Base-by-base conservation (phyloP, 164 flowering plant genomes). In the Aristolochia fimbriata region DNA sequence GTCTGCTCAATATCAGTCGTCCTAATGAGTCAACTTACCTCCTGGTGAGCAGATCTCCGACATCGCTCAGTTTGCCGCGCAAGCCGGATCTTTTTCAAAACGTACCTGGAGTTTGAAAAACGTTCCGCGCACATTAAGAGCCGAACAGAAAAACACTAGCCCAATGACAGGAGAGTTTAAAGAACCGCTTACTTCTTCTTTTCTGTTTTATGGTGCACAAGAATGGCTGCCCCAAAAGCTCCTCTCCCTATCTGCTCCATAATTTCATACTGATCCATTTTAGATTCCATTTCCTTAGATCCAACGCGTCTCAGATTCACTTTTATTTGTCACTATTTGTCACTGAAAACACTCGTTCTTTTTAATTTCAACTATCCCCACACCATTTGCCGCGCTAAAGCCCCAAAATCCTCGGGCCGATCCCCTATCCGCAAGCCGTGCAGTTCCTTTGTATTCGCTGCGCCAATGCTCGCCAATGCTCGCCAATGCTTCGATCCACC, bases 221-320 rank as follows among this genome's bases (percentile, higher is more conserved):
- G 88, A 74, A 92, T 92, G 55, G 98, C 97, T 1, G 98, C 98
- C 11, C 98, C 98, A 56, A 92, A 92, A 16, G 98, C 98, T 0
- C 98, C 98, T 13, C 97, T 84, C 2, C 98, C 98, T 75, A 92
- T 86, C 84, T 87, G 98, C 80, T 92, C 98, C 98, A 92, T 87
- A 69, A 92, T 74, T 84, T 92, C 98, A 60, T 92, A 92, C 63
- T 89, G 96, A 76, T 92, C 98, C 98, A 92, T 92, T 53, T 83
- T 70, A 10, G 98, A 92, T 72, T 86, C 96, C 93, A 86, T 81
- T 33, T 7, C 64, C 13, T 62, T 19, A 61, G 64, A 8, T 52
- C 56, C 56, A 27, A 23, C 43, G 4, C 43, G 43, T 37, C 43
- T 6, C 11, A 37, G 43, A 7, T 37, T 7, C 43, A 37, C 4